Evolutionary conservation across 805 yeast species (phyloP).

Genomic region (Allodekkera sacchari): DNA sequence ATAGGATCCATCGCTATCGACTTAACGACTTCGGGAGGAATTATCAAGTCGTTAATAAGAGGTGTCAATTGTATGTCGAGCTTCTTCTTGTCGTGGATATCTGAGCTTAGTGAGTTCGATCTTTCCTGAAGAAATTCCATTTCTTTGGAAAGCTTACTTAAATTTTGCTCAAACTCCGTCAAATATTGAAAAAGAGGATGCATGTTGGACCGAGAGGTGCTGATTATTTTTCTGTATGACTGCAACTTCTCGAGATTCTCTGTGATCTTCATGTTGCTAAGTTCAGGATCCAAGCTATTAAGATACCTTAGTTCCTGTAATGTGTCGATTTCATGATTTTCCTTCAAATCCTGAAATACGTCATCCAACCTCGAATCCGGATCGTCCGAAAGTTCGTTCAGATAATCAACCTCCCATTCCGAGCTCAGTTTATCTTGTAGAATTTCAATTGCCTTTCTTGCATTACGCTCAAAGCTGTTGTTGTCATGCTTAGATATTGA

Average conservation of each 20-base stretch:
- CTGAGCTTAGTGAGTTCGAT: conserved; percentile 38
- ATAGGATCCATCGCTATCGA: conserved; percentile 53
- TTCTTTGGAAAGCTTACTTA: conserved; percentile 48
- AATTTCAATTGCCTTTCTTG: conserved; percentile 7
- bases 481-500: conserved; percentile 21
- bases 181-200: conserved; percentile 47
- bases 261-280: conserved; percentile 6
- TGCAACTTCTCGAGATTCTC: conserved; percentile 16
- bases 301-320: conserved; percentile 18
- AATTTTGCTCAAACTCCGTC: conserved; percentile 46
- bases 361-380: conserved; percentile 9
- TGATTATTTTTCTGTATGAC: conserved; percentile 20
- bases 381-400: conserved; percentile 12
- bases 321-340: conserved; percentile 5
- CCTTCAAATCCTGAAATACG: conserved; percentile 6
- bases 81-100: conserved; percentile 38
- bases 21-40: conserved; percentile 64
- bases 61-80: conserved; percentile 56
- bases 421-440: conserved; percentile 16
- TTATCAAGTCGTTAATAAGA: conserved; percentile 61
- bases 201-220: conserved; percentile 17
- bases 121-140: conserved; percentile 51
- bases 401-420: conserved; percentile 22
- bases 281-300: conserved; percentile 10
- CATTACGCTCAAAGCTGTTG: conserved; percentile 1